phyloP scores from a whole-genome alignment of 148 eudicot genomes.

The Tetragonia tetragonoides region DNA sequence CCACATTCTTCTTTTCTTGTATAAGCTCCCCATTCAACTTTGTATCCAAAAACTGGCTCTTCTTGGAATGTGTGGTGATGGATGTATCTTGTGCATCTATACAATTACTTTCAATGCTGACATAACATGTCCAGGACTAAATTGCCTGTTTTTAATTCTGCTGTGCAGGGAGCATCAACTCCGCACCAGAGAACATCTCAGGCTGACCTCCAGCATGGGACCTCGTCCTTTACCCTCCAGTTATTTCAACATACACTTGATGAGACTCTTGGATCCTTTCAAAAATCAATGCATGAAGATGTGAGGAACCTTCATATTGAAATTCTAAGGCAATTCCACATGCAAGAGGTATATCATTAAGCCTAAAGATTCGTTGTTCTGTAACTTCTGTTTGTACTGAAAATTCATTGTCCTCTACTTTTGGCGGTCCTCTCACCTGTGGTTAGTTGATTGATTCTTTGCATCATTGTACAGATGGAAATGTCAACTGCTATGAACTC shows the following conservation, averaged over 20 bases:
- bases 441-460: not conserved
- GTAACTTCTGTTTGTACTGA: not conserved
- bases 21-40: too few relatives aligned
- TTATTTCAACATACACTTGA: conserved; percentile 86
- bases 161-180: conserved; percentile 51
- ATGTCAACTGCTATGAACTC: conserved; percentile 57
- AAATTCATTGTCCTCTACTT: not conserved
- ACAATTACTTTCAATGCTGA: not conserved
- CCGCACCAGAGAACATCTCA: conserved; percentile 49
- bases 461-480: conserved; percentile 52
- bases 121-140: not conserved
- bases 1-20: too few relatives aligned
- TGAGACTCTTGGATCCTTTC: conserved; percentile 90
- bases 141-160: not conserved
- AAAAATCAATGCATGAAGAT: conserved; percentile 87
- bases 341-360: conserved; percentile 74
- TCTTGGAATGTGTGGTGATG: not conserved
- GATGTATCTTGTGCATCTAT: not conserved
- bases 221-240: conserved; percentile 79
- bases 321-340: conserved; percentile 83
- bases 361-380: not conserved
- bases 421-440: not conserved
- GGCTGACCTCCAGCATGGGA: conserved; percentile 63
- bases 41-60: not conserved
- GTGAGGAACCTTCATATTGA: conserved; percentile 93